Evolutionary conservation across 306 rosid species (phyloP), one percentile per base, ranked within the genome.

Genomic region (Leucaena leucocephala): DNA sequence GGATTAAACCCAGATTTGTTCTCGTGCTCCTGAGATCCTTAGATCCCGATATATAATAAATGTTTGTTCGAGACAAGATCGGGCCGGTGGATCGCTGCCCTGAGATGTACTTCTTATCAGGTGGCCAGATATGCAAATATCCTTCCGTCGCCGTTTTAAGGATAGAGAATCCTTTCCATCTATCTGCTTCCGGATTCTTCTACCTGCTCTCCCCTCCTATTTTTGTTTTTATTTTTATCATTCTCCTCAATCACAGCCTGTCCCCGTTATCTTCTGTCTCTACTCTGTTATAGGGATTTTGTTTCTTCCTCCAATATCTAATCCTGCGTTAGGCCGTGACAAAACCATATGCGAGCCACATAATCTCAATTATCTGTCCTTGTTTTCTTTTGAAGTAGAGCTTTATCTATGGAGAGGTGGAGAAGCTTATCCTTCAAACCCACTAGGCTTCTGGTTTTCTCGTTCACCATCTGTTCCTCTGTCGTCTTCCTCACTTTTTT

Each of bases 381-480:
- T 79, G 84, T 78, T 81, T 44, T 34, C 22, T 66, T 52, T 74
- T 58, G 59, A 39, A 77, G 33, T n/a, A 19, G 8, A 42, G 57
- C 68, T 58, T 67, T 78, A 48, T 68, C 85, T 13, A 87, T 94
- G 98, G 97, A 92, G 81, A 90, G 88, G 66, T 97, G 88, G 72
- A 86, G 85, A 84, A 95, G 97, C 82, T 91, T 92, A 82, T 82
- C 91, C 71, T 65, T 92, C 64, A 92, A 91, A 82, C 94, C 97
- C 90, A 86, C 90, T 2, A 88, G 94, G 82, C 85, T 90, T 55
- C 45, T 92, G 76, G 86, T 95, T 0, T 91, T 88, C 59, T 85
- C 92, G 3, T 92, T 91, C 72, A 87, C 90, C 39, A 86, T 95
- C 73, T 84, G 83, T 34, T 92, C 97, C 35, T 91, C 94, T n/a